Evolutionary conservation across 768 basidiomycete genomes (phyloP).

Genomic region (Paxillus involutus): DNA sequence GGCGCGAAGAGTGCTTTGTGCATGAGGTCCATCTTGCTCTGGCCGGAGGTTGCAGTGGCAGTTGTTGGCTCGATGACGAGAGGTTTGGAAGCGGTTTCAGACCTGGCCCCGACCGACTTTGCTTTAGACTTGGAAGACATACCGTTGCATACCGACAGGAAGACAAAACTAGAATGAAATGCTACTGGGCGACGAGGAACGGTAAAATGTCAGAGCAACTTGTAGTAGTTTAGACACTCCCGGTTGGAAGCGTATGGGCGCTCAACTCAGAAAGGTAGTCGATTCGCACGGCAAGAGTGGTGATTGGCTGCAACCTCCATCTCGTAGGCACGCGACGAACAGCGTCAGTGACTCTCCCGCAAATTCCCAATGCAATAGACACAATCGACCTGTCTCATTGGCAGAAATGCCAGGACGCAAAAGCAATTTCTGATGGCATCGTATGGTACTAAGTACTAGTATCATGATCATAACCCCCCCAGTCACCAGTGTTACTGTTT

Average conservation of each 20-base stretch:
- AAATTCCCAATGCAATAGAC: too few relatives aligned
- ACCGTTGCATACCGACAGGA: conserved; percentile 17
- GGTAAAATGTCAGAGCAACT: background rate
- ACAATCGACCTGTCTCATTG: too few relatives aligned
- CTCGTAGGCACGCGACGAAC: too few relatives aligned
- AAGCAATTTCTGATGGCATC: too few relatives aligned
- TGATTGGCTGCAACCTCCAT: too few relatives aligned
- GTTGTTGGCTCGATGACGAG: conserved; percentile 34
- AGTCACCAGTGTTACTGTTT: too few relatives aligned
- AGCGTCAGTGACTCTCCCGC: too few relatives aligned
- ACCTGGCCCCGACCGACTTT: conserved; percentile 23
- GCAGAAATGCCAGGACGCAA: too few relatives aligned
- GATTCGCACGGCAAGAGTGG: background rate
- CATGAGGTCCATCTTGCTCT: conserved; percentile 58
- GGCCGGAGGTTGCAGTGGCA: conserved; percentile 16
- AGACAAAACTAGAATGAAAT: conserved; percentile 2
- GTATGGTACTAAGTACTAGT: too few relatives aligned
- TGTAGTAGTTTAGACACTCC: background rate
- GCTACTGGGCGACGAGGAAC: background rate
- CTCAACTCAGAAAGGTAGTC: background rate
- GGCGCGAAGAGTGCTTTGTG: conserved; percentile 73
- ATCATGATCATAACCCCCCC: too few relatives aligned
- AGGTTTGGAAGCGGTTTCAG: conserved; percentile 38
- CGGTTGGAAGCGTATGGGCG: background rate
- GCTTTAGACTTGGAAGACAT: conserved; percentile 15